phyloP scores from a whole-genome alignment of 345 rosid species.

The Streptanthus diversifolius region DNA sequence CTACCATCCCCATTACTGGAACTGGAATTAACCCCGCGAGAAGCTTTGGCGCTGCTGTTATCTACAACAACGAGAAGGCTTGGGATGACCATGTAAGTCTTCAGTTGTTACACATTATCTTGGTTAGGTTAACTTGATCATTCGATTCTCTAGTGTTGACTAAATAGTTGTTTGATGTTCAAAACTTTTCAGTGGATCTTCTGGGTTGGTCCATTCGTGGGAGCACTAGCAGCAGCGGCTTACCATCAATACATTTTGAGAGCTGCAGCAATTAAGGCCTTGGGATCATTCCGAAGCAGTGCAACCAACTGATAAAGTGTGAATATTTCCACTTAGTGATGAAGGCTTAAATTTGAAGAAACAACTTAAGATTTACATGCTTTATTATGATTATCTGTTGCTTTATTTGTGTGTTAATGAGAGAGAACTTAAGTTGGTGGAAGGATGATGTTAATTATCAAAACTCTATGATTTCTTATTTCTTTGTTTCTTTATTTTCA shows the following conservation, averaged over 20 bases:
- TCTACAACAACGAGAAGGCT: constrained; percentile 48
- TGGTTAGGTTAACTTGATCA: not conserved
- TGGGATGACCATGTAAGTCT: constrained; percentile 59
- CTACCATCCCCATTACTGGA: constrained; percentile 76
- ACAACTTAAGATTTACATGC: not conserved
- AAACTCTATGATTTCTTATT: not conserved
- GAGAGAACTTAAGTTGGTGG: constrained; percentile 6
- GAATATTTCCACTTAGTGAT: not conserved
- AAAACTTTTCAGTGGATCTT: constrained; percentile 56
- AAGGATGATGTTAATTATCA: constrained; percentile 16
- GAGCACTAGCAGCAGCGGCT: constrained; percentile 71
- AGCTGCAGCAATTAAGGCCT: constrained; percentile 62
- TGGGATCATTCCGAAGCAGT: constrained; percentile 68
- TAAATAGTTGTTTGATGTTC: not conserved
- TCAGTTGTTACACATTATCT: not conserved
- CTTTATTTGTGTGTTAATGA: constrained; percentile 19
- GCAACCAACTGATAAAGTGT: constrained; percentile 42
- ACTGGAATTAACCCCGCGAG: constrained; percentile 80
- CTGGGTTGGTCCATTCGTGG: constrained; percentile 76
- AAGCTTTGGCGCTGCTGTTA: constrained; percentile 80
- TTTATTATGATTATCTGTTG: constrained; percentile 18
- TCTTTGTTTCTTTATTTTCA: not conserved
- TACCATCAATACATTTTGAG: constrained; percentile 67
- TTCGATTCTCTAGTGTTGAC: not conserved
- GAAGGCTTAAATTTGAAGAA: constrained; percentile 7